Evolutionary conservation across 257 asterid species (phyloP).

Genomic region (Rehmannia glutinosa): DNA sequence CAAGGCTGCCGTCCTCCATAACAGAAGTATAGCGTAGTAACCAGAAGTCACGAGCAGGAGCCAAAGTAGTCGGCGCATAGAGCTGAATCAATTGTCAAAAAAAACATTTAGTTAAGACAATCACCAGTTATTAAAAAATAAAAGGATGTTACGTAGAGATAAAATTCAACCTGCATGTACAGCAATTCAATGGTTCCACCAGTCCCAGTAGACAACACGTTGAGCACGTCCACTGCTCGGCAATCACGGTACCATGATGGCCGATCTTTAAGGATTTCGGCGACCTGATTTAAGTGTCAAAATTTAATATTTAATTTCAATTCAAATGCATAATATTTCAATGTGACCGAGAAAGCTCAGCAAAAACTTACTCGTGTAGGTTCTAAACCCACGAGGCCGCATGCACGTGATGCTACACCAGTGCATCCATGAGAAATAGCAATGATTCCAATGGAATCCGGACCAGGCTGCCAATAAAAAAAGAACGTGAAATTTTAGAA

Average conservation of each 20-base stretch:
- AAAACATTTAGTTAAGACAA: not conserved
- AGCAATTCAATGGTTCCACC: constrained; percentile 96
- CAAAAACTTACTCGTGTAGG: constrained; percentile 76
- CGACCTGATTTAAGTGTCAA: constrained; percentile 48
- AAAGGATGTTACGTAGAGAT: no score
- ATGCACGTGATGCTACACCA: constrained; percentile 99
- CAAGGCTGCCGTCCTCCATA: constrained; percentile 99
- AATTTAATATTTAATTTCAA: not conserved
- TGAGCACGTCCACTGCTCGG: constrained; percentile 84
- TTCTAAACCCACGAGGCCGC: constrained; percentile 94
- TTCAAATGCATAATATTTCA: no score
- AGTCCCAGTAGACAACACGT: constrained; percentile 77
- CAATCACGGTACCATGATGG: constrained; percentile 97
- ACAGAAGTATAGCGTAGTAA: constrained; percentile 86
- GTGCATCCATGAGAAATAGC: constrained; percentile 99
- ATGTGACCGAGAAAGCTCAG: no score
- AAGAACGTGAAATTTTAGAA: no score
- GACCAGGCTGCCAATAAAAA: constrained; percentile 86
- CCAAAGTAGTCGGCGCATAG: constrained; percentile 87
- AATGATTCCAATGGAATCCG: constrained; percentile 99
- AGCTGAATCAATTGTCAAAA: constrained; percentile 41
- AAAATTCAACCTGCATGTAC: constrained; percentile 97
- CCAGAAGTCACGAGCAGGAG: constrained; percentile 99
- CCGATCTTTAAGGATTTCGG: constrained; percentile 94
- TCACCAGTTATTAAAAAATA: not conserved